Evolutionary conservation across 2,329 filamentous ascomycete genomes (phyloP), one percentile per base, ranked within the genome.

Genomic region (Fusarium sp.): DNA sequence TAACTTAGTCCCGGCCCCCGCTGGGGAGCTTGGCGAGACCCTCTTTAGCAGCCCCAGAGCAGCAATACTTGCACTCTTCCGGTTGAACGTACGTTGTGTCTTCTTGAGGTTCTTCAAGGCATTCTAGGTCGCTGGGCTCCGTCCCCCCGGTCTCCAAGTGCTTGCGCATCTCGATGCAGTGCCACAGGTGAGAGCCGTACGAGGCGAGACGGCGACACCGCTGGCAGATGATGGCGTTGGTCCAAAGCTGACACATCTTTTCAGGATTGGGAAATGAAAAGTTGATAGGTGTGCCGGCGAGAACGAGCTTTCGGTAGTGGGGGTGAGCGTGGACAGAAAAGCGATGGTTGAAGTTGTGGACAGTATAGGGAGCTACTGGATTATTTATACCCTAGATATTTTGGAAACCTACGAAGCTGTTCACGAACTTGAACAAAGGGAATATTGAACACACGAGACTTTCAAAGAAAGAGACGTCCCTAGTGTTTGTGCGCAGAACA

Each of bases 241-340:
- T 58, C 12, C 22, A 41, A 6, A 57, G 19, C 22, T 42, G 40
- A 25, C 58, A 61, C 58, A 62, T 61, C 25, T 46, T 62, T 31
- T 25, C 7, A 35, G 11, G 13, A 44, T 54, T 34, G n/a, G 0
- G 7, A n/a, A 26, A 13, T 19, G 1, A 12, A 5, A 2, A 35
- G 15, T 32, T 28, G 19, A 19, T 9, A 11, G 13, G 12, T 36
- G 28, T 7, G n/a, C 9, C 5, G 13, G 31, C 19, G 7, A 25
- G 34, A 19, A 40, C 15, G 34, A n/a, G 39, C 8, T 26, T 6
- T 43, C 25, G 38, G 31, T 42, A 15, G n/a, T 22, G 32, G 13
- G 19, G 44, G 34, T 13, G 19, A 8, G 15, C 19, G 26, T 26
- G 38, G 7, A 35, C 5, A 8, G 34, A 19, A 40, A 5, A 34